Evolutionary conservation across 768 basidiomycete species (phyloP), one percentile per base, ranked within the genome.

Genomic region (Boletellus sp.): DNA sequence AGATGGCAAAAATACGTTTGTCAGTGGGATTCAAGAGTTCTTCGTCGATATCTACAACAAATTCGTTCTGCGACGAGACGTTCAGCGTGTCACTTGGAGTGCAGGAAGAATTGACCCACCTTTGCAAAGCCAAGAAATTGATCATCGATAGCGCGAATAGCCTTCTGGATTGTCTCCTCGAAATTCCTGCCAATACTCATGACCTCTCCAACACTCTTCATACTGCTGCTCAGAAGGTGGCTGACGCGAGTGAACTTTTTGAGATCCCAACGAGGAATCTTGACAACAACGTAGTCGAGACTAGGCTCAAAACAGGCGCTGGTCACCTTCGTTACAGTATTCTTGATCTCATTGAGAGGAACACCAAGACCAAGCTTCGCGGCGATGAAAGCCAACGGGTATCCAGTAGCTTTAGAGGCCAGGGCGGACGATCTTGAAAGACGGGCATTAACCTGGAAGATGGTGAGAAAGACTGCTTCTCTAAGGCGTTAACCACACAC

Each of bases 181-280:
- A 99, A 99, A 5, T 94, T 96, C 59, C 95, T 77, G 13, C 95
- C 95, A 57, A 99, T 98, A 58, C 90, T 92, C 96, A 99, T 99
- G 50, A 99, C 95, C 70, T 99, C 95, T 23, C 95, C 95, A 8
- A 99, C 95, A 60, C 90, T 93, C 79, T 98, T 98, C 95, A 99
- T 98, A 71, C 90, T 92, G 59, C 88, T 91, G 69, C 91, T 92
- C 42, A 99, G 74, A 35, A 90, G 76, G 51, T 87, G 81, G 66
- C 90, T 94, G 62, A 99, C 95, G 40, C 95, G 84, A 61, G 62
- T 92, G 74, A 99, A 99, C 78, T 99, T 99, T 72, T 94, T 94
- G 64, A 98, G 74, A 71, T 99, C 96, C 95, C 95, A 99, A 56
- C 95, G 87, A 48, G 95, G 95, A 61, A 99, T 96, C 76, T 99